Percentiles rank a stretch among this genome's conserved stretches.
Evolutionary conservation across 306 rosid species (phyloP).

Genomic region (Corylus avellana): DNA sequence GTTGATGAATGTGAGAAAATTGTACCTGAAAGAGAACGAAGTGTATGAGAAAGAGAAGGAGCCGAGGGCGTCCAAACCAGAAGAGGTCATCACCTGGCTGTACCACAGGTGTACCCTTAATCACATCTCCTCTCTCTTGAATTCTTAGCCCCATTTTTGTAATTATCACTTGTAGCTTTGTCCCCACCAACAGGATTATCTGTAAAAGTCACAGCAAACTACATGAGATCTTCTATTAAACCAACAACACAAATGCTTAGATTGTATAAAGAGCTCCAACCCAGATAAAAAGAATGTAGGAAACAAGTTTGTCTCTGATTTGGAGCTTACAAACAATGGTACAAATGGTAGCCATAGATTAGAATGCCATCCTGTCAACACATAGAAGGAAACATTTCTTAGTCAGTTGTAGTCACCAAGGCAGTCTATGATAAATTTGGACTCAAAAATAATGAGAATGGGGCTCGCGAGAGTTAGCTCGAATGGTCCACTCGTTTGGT

Average conservation of each 20-base stretch:
- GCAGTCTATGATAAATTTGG: background rate
- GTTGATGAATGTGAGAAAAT: background rate
- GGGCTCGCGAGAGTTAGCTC: too few species aligned
- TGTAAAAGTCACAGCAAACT: conserved; percentile 30
- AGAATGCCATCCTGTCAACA: conserved; percentile 64
- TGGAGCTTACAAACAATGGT: conserved; percentile 68
- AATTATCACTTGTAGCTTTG: conserved; percentile 72
- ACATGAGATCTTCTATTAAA: background rate
- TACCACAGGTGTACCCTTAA: conserved; percentile 75
- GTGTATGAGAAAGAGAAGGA: conserved; percentile 68
- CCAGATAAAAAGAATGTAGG: background rate
- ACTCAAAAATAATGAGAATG: background rate
- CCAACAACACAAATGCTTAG: background rate
- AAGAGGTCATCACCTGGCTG: conserved; percentile 73
- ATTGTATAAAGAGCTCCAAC: background rate
- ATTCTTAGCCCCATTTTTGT: conserved; percentile 68
- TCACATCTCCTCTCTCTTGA: conserved; percentile 67
- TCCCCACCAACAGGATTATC: conserved; percentile 75
- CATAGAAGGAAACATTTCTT: conserved; percentile 4
- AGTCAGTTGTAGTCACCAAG: conserved; percentile 4
- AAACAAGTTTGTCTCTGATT: background rate
- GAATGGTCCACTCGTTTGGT: too few species aligned
- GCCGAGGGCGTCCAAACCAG: conserved; percentile 70
- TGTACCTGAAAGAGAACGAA: conserved; percentile 73
- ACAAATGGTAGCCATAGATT: conserved; percentile 79